Evolutionary conservation across 805 yeast species (phyloP), one percentile per base, ranked within the genome.

Genomic region (Metschnikowia cerradonensis): DNA sequence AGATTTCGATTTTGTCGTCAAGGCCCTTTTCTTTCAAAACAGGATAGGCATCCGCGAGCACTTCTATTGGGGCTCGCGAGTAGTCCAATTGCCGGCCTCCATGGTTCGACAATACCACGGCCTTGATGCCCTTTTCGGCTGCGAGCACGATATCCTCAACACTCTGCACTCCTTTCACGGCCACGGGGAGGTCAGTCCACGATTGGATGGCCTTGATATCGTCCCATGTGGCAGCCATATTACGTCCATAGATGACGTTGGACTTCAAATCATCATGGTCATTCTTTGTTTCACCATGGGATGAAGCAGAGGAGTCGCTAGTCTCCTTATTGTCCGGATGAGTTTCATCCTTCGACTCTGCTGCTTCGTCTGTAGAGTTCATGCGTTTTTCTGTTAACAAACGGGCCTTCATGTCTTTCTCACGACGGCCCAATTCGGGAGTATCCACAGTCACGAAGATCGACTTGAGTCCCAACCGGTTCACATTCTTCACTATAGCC

Each of bases 371-470:
- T 4, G 38, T 34, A n/a, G 26, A 20, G 11, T 6, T 15, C 45
- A 52, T 39, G 30, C 33, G 41, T 14, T 41, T 32, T 42, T 50
- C 49, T 4, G 49, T 22, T 23, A 41, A 14, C 14, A 53, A 51
- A 52, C 81, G 76, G 41, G 65, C 66, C 34, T 67, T 63, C 79
- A 77, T 76, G 55, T 83, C 86, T 13, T 65, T 61, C 19, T 64
- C 65, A 58, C 86, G 67, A 3, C 59, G 49, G 31, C 97, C 97
- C 40, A 90, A 75, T 54, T 87, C 86, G 6, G 97, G 97, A 0
- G 97, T 96, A 73, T 90, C 97, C 6, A 89, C 96, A 0, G 97
- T 90, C 56, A 90, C 81, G 63, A 90, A 90, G 33, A 90, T 73
- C 3, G 94, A 96, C 60, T 84, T 84, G 66, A 88, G 71, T 3